These are phyloP conservation scores for Pelargonium cotyledonis DNA, from an alignment of 441 rosid genomes.

Conservation along the genomic window DNA sequence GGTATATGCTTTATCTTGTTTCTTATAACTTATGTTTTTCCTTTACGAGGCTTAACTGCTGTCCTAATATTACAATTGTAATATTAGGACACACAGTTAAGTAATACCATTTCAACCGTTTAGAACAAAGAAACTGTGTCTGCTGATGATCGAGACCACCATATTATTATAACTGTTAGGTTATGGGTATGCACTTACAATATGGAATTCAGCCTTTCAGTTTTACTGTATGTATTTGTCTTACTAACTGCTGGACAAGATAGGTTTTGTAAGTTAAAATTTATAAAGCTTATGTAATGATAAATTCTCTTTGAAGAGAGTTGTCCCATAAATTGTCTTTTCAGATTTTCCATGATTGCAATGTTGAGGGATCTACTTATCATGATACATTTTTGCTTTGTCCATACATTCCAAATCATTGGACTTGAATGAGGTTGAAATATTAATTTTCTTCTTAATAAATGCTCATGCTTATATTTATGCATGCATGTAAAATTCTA, in stretches of 20 bases:
- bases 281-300: not conserved
- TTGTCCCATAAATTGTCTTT: not conserved
- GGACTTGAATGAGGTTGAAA: not conserved
- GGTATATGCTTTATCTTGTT: slow-evolving; percentile 39
- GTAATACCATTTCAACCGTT: not conserved
- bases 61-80: not conserved
- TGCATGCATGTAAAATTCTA: not conserved
- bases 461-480: not conserved
- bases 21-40: slow-evolving; percentile 10
- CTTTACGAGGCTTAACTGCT: not conserved
- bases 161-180: not conserved
- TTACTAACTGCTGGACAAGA: not conserved
- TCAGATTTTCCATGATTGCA: not conserved
- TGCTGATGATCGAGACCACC: not conserved
- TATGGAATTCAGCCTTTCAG: not conserved
- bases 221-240: not conserved
- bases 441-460: not conserved
- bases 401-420: not conserved
- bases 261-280: not conserved
- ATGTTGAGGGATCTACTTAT: not conserved
- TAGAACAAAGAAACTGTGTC: not conserved
- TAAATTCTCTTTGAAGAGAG: not conserved
- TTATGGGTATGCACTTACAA: not conserved
- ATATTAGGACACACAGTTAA: not conserved
- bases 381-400: not conserved